These are phyloP conservation scores for Pseudogymnoascus sp. DNA, from an alignment of 2,329 filamentous ascomycete species.

Conservation along the genomic window DNA sequence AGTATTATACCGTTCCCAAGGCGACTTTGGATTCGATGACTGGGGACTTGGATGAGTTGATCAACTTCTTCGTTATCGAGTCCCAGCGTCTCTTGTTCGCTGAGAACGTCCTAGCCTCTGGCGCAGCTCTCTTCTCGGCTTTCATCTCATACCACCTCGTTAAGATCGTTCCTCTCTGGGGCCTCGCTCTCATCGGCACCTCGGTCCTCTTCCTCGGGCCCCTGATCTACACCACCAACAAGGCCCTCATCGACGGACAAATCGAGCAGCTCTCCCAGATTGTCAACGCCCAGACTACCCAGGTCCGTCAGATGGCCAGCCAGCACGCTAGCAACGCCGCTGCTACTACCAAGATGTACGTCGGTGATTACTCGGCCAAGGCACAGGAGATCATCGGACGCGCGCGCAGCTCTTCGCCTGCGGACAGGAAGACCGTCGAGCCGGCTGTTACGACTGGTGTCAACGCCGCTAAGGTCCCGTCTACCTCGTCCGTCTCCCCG, in stretches of 20 bases:
- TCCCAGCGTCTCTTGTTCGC: conserved; percentile 59
- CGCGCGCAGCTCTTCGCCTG: conserved; percentile 25
- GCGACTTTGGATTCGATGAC: conserved; percentile 53
- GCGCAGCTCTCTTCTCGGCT: conserved; percentile 48
- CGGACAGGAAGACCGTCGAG: conserved; percentile 12
- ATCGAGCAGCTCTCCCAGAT: conserved; percentile 49
- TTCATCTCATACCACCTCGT: conserved; percentile 61
- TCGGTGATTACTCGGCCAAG: conserved; percentile 60
- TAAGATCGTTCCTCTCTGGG: conserved; percentile 65
- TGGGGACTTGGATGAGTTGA: conserved; percentile 57
- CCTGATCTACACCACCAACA: conserved; percentile 57
- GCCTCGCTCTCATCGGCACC: conserved; percentile 52
- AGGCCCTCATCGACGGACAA: conserved; percentile 60
- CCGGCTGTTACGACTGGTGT: not conserved
- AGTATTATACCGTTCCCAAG: conserved; percentile 59
- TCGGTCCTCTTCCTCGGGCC: conserved; percentile 54
- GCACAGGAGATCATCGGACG: conserved; percentile 55
- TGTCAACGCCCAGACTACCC: conserved; percentile 53
- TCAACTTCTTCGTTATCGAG: conserved; percentile 68
- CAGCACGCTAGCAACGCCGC: conserved; percentile 58
- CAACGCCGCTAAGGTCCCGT: not conserved
- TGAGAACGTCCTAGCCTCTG: conserved; percentile 56
- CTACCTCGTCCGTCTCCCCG: not conserved
- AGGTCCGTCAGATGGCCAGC: conserved; percentile 52
- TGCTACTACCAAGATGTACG: conserved; percentile 57